phyloP scores from a whole-genome alignment of 116 monocot genomes.

The Papilionanthe hybrid region DNA sequence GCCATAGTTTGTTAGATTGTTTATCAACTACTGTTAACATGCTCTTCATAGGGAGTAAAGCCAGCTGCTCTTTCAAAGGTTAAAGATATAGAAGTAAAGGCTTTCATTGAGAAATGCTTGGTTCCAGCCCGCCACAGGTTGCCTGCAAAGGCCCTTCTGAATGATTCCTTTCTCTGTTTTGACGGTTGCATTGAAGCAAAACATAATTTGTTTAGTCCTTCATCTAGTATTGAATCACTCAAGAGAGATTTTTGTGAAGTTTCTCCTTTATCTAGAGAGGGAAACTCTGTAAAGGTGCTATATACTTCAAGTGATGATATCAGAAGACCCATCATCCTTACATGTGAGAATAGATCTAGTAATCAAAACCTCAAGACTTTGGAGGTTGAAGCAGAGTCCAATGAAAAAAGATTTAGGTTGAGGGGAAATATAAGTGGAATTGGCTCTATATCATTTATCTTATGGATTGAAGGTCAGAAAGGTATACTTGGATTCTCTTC shows the following conservation, averaged over 20 bases:
- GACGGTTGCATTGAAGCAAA: slow-evolving; percentile 12
- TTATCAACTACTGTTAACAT: background rate
- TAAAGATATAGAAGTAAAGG: slow-evolving; percentile 45
- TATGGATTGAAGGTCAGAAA: slow-evolving; percentile 23
- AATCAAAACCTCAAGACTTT: slow-evolving; percentile 1
- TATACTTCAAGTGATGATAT: slow-evolving; percentile 8
- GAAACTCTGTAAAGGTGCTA: slow-evolving; percentile 2
- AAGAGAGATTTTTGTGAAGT: slow-evolving; percentile 1
- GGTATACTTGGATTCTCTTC: slow-evolving; percentile 8
- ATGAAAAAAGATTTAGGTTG: slow-evolving; percentile 26
- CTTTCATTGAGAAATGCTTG: slow-evolving; percentile 70
- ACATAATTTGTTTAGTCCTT: background rate
- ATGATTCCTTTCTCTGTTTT: slow-evolving; percentile 46
- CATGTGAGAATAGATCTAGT: slow-evolving; percentile 1
- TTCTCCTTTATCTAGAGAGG: slow-evolving; percentile 2
- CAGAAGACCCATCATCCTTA: background rate
- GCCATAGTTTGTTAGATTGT: background rate
- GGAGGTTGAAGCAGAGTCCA: slow-evolving; percentile 22
- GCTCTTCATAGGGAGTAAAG: slow-evolving; percentile 43
- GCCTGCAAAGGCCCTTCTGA: slow-evolving; percentile 48
- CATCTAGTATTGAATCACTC: slow-evolving; percentile 2
- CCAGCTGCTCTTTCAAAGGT: slow-evolving; percentile 60
- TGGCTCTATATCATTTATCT: slow-evolving; percentile 18
- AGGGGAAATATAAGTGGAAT: slow-evolving; percentile 22
- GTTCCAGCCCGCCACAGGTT: slow-evolving; percentile 42